Base-by-base conservation (phyloP, 768 basidiomycete genomes). In the Boletus rufocinnamomeus region DNA sequence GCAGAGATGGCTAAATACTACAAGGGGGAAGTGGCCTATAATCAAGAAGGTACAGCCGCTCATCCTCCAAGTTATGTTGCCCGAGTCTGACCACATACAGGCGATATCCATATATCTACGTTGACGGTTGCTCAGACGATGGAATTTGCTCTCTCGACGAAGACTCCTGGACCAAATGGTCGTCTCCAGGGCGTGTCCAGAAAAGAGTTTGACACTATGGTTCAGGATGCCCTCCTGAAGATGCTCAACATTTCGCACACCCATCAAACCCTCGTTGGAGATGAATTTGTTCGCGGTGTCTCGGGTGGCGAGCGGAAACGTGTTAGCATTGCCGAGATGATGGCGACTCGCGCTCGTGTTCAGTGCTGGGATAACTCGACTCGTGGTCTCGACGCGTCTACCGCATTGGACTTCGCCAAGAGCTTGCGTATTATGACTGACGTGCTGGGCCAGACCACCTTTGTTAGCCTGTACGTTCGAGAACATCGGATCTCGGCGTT, bases 231-330 rank as follows among this genome's bases (percentile, higher is more conserved):
- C 65, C 76, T 90, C 57, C 77, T 94, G 25, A 79, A 81, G 46
- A 88, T 93, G 83, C 85, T 95, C 57, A 93, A 93, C 66, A 89
- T 96, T 66, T 79, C 80, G 8, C 92, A 95, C 74, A 95, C 92
- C 1, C 66, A 74, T 52, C 74, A 83, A 55, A 95, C 93, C 6
- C 84, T 90, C 1, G 86, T 96, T 41, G 95, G 95, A 0, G 86
- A 94, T 68, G 93, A 91, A 59, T 92, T 89, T 65, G 87, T 96
- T 10, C 87, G 87, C 17, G 89, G 89, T 25, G 84, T 92, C 16
- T 88, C 86, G 1, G 90, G 91, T 44, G 90, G 90, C 21, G 90
- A 92, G 66, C 80, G 87, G 52, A 95, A 94, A 71, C 83, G 85
- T 59, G 79, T 95, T 17, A 86, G 86, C 57, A 94, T 94, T 64